Conservation (phyloP, 2,329 filamentous ascomycete species). For the Domatiomyces globalis region DNA sequence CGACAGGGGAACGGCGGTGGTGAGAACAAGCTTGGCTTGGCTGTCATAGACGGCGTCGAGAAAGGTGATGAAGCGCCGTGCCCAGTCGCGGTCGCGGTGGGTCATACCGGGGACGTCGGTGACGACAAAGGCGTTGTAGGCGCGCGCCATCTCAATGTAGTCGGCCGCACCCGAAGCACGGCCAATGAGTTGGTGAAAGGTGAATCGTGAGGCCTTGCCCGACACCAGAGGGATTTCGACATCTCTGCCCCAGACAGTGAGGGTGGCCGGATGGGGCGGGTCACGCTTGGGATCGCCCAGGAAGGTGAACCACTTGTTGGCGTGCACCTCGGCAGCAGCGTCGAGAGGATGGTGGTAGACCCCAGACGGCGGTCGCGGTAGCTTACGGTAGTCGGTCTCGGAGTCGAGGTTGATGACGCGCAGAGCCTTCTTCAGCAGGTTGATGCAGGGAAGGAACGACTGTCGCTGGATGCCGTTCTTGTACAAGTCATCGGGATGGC, state of each 20-base stretch:
- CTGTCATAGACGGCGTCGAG: conserved; percentile 91
- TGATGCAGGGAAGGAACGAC: conserved; percentile 89
- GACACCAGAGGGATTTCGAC: conserved; percentile 78
- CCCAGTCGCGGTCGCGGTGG: conserved; percentile 68
- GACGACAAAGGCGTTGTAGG: conserved; percentile 84
- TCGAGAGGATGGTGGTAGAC: conserved; percentile 89
- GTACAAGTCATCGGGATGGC: conserved; percentile 92
- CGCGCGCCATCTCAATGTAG: conserved; percentile 79
- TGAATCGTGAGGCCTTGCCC: conserved; percentile 78
- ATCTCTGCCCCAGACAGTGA: conserved; percentile 83
- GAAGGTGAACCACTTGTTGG: conserved; percentile 90
- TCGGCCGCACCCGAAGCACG: conserved; percentile 82
- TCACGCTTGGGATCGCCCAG: conserved; percentile 67
- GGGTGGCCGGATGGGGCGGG: conserved; percentile 62
- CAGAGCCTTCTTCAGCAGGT: conserved; percentile 69
- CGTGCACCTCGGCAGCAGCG: conserved; percentile 60
- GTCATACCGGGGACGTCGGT: conserved; percentile 90
- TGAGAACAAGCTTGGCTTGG: conserved; percentile 88
- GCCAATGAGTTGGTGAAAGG: conserved; percentile 82
- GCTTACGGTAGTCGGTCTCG: conserved; percentile 91
- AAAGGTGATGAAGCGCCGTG: conserved; percentile 89
- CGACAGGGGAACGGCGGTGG: conserved; percentile 68
- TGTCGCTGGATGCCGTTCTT: conserved; percentile 95
- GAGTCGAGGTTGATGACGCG: conserved; percentile 91
- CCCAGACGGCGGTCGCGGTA: conserved; percentile 78